phyloP scores from a whole-genome alignment of 2,329 filamentous ascomycete species.

The Aspergillus sp. region DNA sequence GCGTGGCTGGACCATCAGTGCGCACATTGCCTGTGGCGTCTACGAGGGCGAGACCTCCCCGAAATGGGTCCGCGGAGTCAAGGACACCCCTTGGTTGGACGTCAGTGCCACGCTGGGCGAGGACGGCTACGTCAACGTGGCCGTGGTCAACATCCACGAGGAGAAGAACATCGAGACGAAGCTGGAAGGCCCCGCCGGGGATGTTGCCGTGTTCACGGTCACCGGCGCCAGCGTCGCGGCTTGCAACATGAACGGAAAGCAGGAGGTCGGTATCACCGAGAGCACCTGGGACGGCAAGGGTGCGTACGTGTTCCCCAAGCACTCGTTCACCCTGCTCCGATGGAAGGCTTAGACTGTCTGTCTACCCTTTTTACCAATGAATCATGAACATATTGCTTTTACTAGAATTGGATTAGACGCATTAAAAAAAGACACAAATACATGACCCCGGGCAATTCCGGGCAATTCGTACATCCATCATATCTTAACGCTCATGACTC shows the following conservation, averaged over 20 bases:
- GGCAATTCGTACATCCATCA: neutral
- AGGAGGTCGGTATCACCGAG: conserved; percentile 63
- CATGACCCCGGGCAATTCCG: neutral
- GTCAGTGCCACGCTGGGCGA: conserved; percentile 45
- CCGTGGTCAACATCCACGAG: conserved; percentile 71
- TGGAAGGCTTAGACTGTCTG: conserved; percentile 44
- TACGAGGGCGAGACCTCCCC: conserved; percentile 60
- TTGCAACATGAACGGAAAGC: conserved; percentile 62
- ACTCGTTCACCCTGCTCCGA: conserved; percentile 67
- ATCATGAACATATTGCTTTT: neutral
- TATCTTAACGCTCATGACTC: neutral
- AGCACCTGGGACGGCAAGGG: conserved; percentile 64
- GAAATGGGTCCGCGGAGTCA: conserved; percentile 42
- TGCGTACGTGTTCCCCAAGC: conserved; percentile 65
- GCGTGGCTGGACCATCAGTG: conserved; percentile 67
- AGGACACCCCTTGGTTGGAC: conserved; percentile 64
- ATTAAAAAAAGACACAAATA: neutral
- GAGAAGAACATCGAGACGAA: conserved; percentile 59
- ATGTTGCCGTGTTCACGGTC: conserved; percentile 63
- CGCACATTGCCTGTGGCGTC: conserved; percentile 62
- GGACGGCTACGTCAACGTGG: conserved; percentile 63
- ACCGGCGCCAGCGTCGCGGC: conserved; percentile 57
- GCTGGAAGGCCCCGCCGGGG: conserved; percentile 55
- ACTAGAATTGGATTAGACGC: conserved; percentile 1
- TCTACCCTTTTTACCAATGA: neutral